A percentile compares a stretch with the other conserved stretches of the same genome.
Conservation (phyloP, 306 rosid genomes). For the Acmispon strigosus region DNA sequence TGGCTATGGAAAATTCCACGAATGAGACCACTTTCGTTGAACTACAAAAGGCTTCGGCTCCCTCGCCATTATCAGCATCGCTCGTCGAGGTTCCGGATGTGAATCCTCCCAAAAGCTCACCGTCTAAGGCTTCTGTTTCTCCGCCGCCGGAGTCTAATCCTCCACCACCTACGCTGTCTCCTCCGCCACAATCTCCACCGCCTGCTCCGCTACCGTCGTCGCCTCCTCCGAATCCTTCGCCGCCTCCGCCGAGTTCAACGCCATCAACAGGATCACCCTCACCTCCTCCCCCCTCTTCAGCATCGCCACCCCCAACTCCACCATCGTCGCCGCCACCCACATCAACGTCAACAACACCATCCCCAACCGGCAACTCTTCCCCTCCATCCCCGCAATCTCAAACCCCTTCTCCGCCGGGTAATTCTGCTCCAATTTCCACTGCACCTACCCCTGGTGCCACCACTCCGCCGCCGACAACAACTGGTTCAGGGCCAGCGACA, state of each 20-base stretch:
- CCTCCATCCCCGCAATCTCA: slow-evolving; percentile 13
- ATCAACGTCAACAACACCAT: not conserved
- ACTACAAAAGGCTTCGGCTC: not conserved
- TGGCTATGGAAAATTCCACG: not conserved
- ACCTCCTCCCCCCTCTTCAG: slow-evolving; percentile 3
- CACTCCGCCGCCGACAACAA: not conserved
- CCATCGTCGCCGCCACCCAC: slow-evolving; percentile 18
- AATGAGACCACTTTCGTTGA: too few relatives aligned
- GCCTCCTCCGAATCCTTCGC: slow-evolving; percentile 14
- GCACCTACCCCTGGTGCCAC: slow-evolving; percentile 20
- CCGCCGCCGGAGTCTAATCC: not conserved
- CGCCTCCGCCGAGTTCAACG: slow-evolving; percentile 10
- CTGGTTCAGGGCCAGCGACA: not conserved
- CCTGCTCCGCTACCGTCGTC: not conserved
- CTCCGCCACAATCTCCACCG: slow-evolving; percentile 12
- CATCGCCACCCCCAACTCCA: slow-evolving; percentile 19
- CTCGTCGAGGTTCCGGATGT: not conserved
- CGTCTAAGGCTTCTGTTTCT: not conserved
- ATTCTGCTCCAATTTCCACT: not conserved
- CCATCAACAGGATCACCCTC: not conserved
- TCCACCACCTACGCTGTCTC: slow-evolving; percentile 1
- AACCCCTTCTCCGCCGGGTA: slow-evolving; percentile 13
- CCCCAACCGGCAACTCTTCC: not conserved
- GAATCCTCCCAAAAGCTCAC: not conserved
- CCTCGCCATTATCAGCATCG: not conserved